phyloP scores from a whole-genome alignment of 1,284 basidiomycete species.

The Leccinum fuscescens region DNA sequence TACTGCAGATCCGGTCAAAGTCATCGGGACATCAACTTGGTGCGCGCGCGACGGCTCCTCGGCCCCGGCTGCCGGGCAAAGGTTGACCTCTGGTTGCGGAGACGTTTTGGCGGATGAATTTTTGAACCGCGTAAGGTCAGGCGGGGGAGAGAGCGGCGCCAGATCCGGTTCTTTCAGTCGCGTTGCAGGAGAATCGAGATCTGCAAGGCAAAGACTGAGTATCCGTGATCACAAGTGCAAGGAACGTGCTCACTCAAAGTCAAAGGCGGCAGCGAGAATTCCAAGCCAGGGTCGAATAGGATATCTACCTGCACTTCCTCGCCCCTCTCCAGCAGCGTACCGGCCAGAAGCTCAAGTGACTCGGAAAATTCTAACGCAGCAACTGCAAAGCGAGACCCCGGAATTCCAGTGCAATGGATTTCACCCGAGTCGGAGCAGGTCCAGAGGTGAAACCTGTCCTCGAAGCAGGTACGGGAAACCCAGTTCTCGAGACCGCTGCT shows the following conservation, averaged over 20 bases:
- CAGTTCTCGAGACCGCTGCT: conserved; percentile 64
- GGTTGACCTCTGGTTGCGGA: background rate
- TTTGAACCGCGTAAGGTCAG: conserved; percentile 3
- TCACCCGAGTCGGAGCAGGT: conserved; percentile 39
- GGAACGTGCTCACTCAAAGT: conserved; percentile 16
- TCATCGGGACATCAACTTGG: background rate
- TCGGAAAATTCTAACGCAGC: conserved; percentile 72
- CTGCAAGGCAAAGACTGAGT: conserved; percentile 19
- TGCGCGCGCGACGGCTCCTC: conserved; percentile 3
- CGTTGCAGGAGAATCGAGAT: conserved; percentile 22
- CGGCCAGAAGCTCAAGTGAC: conserved; percentile 58
- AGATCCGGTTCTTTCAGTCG: conserved; percentile 4
- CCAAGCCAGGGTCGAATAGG: conserved; percentile 17
- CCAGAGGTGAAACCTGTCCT: conserved; percentile 63
- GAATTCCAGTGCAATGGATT: conserved; percentile 41
- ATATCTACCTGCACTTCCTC: conserved; percentile 11
- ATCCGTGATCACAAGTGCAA: background rate
- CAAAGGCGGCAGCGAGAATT: conserved; percentile 19
- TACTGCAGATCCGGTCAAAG: conserved; percentile 16
- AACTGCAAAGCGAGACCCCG: conserved; percentile 56
- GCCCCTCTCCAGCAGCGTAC: conserved; percentile 26
- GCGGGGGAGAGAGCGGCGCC: conserved; percentile 3
- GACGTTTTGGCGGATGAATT: background rate
- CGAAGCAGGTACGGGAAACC: conserved; percentile 71
- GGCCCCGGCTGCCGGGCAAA: background rate